Evolutionary conservation across 2,329 filamentous ascomycete species (phyloP).

Genomic region (Aspergillus pseudoviridinutans): DNA sequence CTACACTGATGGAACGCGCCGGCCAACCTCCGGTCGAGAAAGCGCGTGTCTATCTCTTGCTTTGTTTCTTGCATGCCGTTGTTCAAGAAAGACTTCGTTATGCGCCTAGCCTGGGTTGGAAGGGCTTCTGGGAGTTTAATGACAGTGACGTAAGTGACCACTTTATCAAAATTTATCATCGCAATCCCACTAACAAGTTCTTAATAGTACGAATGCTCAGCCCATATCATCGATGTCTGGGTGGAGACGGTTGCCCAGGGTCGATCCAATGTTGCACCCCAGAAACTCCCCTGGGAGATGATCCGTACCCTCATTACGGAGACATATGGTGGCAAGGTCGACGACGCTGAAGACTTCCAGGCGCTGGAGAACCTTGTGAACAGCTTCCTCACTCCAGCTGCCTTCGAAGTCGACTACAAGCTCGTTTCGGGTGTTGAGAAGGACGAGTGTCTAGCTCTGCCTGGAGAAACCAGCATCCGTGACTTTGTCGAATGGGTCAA

Average conservation of each 20-base stretch:
- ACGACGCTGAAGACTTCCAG: slow-evolving; percentile 79
- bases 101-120: slow-evolving; percentile 91
- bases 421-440: slow-evolving; percentile 67
- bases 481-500: slow-evolving; percentile 93
- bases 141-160: slow-evolving; percentile 85
- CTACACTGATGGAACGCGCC: slow-evolving; percentile 71
- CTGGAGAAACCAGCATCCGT: slow-evolving; percentile 72
- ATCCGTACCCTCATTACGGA: slow-evolving; percentile 85
- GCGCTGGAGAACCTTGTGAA: slow-evolving; percentile 70
- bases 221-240: slow-evolving; percentile 94
- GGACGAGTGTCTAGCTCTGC: slow-evolving; percentile 65
- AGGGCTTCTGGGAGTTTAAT: slow-evolving; percentile 99
- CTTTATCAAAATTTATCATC: background rate
- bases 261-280: slow-evolving; percentile 86
- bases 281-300: slow-evolving; percentile 96
- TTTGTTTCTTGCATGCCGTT: slow-evolving; percentile 93
- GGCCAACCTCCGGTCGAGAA: slow-evolving; percentile 85
- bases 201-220: slow-evolving; percentile 86
- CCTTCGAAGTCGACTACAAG: slow-evolving; percentile 89
- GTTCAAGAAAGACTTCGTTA: slow-evolving; percentile 93
- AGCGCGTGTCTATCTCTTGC: slow-evolving; percentile 78
- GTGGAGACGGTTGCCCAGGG: slow-evolving; percentile 76
- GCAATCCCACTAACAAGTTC: slow-evolving; percentile 18
- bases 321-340: slow-evolving; percentile 97
- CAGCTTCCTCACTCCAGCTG: slow-evolving; percentile 75